Evolutionary conservation across 2,329 filamentous ascomycete genomes (phyloP), one percentile per base, ranked within the genome.

Genomic region (Dothidotthia symphoricarpi): DNA sequence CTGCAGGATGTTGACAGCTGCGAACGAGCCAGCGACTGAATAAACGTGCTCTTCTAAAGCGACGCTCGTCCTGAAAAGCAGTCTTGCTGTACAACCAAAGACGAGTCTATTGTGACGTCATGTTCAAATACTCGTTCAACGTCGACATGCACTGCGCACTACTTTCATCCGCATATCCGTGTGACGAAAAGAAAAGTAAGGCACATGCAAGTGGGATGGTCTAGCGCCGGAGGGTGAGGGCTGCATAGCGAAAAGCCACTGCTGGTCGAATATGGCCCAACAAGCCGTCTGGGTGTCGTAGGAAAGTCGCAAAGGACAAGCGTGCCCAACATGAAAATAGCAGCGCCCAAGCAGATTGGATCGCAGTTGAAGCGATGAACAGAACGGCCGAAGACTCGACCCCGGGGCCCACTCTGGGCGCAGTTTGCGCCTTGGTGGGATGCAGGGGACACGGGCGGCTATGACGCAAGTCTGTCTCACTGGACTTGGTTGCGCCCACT

Each of bases 401-500:
- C 41, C 37, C 35, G 13, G 19, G 19, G 19, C 27, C 42, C 53
- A 50, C 36, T 44, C 43, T 50, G 37, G 43, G 36, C 29, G 26
- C 29, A 19, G 24, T 32, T 41, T 36, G 39, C 45, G 39, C 43
- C 39, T 26, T 44, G 41, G 34, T 42, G 39, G 34, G 14, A 36
- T 37, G 38, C 42, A 47, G 39, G 32, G 26, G 26, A 31, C 27
- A 24, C 35, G 35, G 41, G 47, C 49, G 44, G 45, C 56, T 42
- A 61, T 61, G 58, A 61, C 58, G 56, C 19, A 52, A 57, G 45
- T 42, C 39, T 25, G 43, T 43, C 39, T 32, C 35, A 34, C 14
- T 35, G 45, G 54, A 56, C 44, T 51, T 55, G 56, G 56, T 51
- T 31, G 47, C 49, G 45, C 43, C 43, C 47, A 34, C 48, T 43